phyloP scores from a whole-genome alignment of 2,329 filamentous ascomycete species.

The Fusarium pseudocircinatum region DNA sequence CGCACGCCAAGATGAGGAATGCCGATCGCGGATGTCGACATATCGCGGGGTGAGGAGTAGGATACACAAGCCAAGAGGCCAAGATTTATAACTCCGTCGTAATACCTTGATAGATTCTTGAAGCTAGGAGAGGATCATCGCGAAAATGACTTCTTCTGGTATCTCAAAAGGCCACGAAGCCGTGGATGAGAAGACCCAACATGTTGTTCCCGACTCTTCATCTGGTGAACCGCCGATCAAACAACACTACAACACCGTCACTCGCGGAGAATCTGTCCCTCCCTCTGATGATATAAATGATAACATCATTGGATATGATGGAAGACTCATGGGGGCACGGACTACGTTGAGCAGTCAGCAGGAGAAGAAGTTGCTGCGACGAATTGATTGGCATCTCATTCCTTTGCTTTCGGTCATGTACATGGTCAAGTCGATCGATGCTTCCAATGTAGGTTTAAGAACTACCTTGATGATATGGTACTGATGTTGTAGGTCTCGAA shows the following conservation, averaged over 20 bases:
- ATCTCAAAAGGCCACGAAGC: background rate
- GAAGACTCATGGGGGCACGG: background rate
- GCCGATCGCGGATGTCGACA: background rate
- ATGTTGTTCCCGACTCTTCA: background rate
- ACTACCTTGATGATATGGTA: accelerated
- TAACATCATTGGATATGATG: accelerated
- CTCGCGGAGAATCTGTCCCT: background rate
- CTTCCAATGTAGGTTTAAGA: background rate
- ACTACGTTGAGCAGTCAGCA: background rate
- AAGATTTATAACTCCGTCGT: accelerated
- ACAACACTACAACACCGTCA: background rate
- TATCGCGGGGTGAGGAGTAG: background rate
- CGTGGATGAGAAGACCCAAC: background rate
- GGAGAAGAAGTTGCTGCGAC: background rate
- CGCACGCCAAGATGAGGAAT: background rate
- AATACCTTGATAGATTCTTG: accelerated
- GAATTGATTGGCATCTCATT: background rate
- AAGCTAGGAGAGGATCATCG: accelerated
- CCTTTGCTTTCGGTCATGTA: background rate
- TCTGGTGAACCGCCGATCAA: no score
- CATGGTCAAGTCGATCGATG: background rate
- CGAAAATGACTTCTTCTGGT: background rate
- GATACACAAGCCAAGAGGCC: background rate
- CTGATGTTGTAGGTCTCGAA: background rate
- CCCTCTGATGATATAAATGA: accelerated